Conservation (phyloP, 2,329 filamentous ascomycete species). For the Westerdykella ornata region DNA sequence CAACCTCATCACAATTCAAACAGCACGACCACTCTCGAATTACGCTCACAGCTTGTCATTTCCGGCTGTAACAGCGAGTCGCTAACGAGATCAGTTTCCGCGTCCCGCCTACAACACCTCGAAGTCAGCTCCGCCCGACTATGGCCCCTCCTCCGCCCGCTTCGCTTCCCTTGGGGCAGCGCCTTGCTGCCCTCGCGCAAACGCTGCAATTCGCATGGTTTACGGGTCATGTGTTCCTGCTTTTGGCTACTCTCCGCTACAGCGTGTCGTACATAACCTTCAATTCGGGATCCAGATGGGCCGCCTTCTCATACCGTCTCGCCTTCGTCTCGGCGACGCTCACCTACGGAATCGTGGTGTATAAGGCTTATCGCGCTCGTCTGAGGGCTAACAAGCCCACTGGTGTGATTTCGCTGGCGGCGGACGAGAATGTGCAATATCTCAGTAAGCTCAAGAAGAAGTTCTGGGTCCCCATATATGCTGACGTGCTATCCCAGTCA, state of each 20-base stretch:
- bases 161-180: conserved; percentile 63
- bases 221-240: conserved; percentile 73
- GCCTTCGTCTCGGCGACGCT: conserved; percentile 83
- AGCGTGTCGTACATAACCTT: conserved; percentile 78
- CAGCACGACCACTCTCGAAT: conserved; percentile 8
- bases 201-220: conserved; percentile 79
- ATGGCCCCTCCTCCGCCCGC: conserved; percentile 72
- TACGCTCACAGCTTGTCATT: conserved; percentile 6
- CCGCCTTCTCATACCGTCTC: conserved; percentile 78
- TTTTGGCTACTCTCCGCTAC: conserved; percentile 78
- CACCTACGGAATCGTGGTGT: conserved; percentile 97
- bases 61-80: not conserved
- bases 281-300: conserved; percentile 73
- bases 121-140: conserved; percentile 13
- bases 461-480: conserved; percentile 4
- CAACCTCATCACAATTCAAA: not conserved
- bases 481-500: conserved; percentile 50
- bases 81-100: conserved; percentile 2
- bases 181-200: conserved; percentile 70
- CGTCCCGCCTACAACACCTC: conserved; percentile 26
- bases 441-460: conserved; percentile 59
- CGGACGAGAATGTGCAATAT: conserved; percentile 97
- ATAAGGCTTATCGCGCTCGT: conserved; percentile 89
- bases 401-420: conserved; percentile 60
- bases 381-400: conserved; percentile 63